phyloP scores from a whole-genome alignment of 2,329 filamentous ascomycete species.

The Penicillium sp. region DNA sequence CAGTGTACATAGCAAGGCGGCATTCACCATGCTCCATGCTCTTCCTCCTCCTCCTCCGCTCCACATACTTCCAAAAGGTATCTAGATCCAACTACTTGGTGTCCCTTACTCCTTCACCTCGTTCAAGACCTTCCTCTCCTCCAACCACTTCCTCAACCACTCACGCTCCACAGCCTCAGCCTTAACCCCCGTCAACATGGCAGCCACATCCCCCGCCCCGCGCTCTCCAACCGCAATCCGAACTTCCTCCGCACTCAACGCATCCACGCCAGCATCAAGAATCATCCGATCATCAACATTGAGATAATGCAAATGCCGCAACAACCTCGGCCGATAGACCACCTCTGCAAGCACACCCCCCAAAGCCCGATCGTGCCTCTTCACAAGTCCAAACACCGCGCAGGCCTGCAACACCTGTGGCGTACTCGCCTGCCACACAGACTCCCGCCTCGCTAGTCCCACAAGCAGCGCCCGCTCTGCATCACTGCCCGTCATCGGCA shows the following conservation, averaged over 20 bases:
- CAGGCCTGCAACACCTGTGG: conserved; percentile 35
- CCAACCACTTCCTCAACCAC: conserved; percentile 43
- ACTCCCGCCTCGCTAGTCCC: conserved; percentile 26
- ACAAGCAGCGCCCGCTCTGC: conserved; percentile 36
- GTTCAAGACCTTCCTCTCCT: background rate
- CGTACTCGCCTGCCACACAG: conserved; percentile 24
- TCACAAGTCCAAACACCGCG: conserved; percentile 37
- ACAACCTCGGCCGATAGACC: conserved; percentile 59
- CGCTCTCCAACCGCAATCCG: conserved; percentile 70
- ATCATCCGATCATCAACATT: conserved; percentile 72
- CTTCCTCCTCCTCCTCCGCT: no score
- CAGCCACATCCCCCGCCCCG: conserved; percentile 50
- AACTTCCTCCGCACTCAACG: conserved; percentile 66
- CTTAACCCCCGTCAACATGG: conserved; percentile 20
- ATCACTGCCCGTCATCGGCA: conserved; percentile 20
- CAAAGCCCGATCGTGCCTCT: conserved; percentile 46
- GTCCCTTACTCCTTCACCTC: background rate
- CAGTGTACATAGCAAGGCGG: background rate
- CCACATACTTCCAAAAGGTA: no score
- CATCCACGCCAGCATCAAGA: conserved; percentile 61
- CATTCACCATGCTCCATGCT: background rate
- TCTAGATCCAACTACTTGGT: background rate
- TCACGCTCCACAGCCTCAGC: conserved; percentile 35
- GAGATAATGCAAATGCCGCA: conserved; percentile 63
- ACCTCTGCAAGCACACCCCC: conserved; percentile 29